phyloP scores from a whole-genome alignment of 2,329 filamentous ascomycete species.

The Pseudogymnoascus sp. region DNA sequence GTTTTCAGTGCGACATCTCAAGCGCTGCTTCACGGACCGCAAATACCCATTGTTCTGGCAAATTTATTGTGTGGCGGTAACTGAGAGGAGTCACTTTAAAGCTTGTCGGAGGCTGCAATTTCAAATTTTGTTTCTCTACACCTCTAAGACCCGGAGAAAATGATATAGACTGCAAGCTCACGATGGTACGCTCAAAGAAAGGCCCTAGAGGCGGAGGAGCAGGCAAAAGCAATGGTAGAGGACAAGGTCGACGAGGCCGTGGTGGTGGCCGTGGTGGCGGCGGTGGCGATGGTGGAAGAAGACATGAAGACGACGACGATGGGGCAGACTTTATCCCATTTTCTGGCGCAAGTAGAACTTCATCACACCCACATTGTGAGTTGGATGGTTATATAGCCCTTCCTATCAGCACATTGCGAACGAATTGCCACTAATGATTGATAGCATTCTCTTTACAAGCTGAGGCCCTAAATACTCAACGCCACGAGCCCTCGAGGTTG shows the following conservation, averaged over 20 bases:
- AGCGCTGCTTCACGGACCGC: neutral
- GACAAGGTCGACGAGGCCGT: slow-evolving; percentile 11
- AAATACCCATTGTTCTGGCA: neutral
- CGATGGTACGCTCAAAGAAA: slow-evolving; percentile 9
- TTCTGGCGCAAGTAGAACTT: neutral
- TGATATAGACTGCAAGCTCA: neutral
- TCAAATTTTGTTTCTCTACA: neutral
- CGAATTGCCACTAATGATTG: slow-evolving; percentile 22
- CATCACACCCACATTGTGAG: neutral
- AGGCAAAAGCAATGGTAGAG: slow-evolving; percentile 11
- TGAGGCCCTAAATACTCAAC: slow-evolving; percentile 51
- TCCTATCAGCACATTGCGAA: neutral
- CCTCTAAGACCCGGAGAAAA: neutral
- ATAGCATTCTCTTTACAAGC: slow-evolving; percentile 40
- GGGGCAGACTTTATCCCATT: slow-evolving; percentile 13
- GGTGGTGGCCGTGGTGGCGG: slow-evolving; percentile 11
- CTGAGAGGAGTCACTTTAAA: neutral
- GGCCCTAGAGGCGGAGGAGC: slow-evolving; percentile 9
- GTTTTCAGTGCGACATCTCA: neutral
- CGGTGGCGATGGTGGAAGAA: slow-evolving; percentile 14
- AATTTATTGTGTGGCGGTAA: neutral
- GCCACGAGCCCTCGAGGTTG: slow-evolving; percentile 39
- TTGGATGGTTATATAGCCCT: neutral
- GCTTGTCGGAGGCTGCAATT: neutral
- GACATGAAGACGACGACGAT: slow-evolving; percentile 5